Evolutionary conservation across 352 stramenopile species (phyloP), one percentile per base, ranked within the genome.

Genomic region (Phytophthora sansomeana): DNA sequence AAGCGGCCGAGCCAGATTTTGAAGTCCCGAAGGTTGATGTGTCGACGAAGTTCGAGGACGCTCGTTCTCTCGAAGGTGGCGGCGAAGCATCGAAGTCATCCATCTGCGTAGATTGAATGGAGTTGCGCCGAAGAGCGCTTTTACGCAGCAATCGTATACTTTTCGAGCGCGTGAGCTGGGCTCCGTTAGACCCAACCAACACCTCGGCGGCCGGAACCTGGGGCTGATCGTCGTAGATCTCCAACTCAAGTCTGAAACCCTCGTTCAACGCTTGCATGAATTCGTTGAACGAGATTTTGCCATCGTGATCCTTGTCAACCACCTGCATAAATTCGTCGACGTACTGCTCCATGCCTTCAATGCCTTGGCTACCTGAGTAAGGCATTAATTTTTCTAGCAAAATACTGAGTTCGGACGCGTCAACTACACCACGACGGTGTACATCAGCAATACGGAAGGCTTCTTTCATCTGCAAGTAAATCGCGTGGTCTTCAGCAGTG

Each of bases 381-480:
- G 75, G 75, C 59, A 92, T 81, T 16, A 92, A 58, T 55, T 86
- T 87, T 44, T 93, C 80, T 9, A 93, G 58, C 38, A 93, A 35
- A 28, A 85, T 58, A 46, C 70, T 68, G 10, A 93, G 68, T 41
- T 91, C 85, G 4, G 73, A 70, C 1, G 73, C 65, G 59, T 93
- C 81, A 0, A 93, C 82, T 19, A 87, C 81, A 0, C 83, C 83
- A 17, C 75, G 74, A 35, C 83, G 78, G 36, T 93, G 75, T 8
- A 84, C 78, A 60, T 91, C 83, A 5, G 83, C 81, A 5, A 88
- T 60, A 14, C 83, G 81, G 47, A 92, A 92, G 1, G 83, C 83
- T 43, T 92, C 81, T 50, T 90, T 90, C 81, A 92, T 88, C 35
- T 92, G 81, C 77, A 92, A 80, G 48, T 90, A 92, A 21, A 90